phyloP scores from a whole-genome alignment of 306 rosid genomes.

The Trifolium fragiferum region DNA sequence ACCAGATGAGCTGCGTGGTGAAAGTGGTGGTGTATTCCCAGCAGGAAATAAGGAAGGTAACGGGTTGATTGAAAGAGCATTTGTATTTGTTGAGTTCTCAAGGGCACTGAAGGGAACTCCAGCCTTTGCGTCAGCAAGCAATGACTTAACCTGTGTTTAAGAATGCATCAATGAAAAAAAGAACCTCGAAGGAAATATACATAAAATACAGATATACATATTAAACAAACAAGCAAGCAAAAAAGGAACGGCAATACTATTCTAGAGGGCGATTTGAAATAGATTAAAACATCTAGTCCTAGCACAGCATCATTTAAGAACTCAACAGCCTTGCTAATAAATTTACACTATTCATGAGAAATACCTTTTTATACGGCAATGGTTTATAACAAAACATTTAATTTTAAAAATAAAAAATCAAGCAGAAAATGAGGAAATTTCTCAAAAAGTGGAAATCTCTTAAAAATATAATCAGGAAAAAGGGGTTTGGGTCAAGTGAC shows the following conservation, averaged over 20 bases:
- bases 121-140: slow-evolving; percentile 67
- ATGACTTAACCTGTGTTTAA: slow-evolving; percentile 66
- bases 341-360: slow-evolving; percentile 9
- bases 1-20: slow-evolving; percentile 82
- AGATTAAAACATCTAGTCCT: not conserved
- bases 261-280: slow-evolving; percentile 30
- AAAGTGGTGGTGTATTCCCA: slow-evolving; percentile 80
- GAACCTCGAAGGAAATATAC: slow-evolving; percentile 7
- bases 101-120: slow-evolving; percentile 53
- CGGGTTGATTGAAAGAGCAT: slow-evolving; percentile 50
- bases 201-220: slow-evolving; percentile 22
- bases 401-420: no score
- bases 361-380: not conserved
- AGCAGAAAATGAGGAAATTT: not conserved
- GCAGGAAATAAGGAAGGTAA: slow-evolving; percentile 72
- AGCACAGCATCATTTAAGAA: slow-evolving; percentile 18
- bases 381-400: no score
- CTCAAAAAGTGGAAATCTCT: no score
- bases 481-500: not conserved
- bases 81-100: slow-evolving; percentile 54
- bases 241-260: not conserved
- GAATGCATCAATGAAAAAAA: slow-evolving; percentile 36
- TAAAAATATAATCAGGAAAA: not conserved
- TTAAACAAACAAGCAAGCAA: slow-evolving; percentile 1
- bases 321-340: slow-evolving; percentile 23